Evolutionary conservation across 352 stramenopile genomes (phyloP), one percentile per base, ranked within the genome.

Genomic region (Phytophthora fragariaefolia): DNA sequence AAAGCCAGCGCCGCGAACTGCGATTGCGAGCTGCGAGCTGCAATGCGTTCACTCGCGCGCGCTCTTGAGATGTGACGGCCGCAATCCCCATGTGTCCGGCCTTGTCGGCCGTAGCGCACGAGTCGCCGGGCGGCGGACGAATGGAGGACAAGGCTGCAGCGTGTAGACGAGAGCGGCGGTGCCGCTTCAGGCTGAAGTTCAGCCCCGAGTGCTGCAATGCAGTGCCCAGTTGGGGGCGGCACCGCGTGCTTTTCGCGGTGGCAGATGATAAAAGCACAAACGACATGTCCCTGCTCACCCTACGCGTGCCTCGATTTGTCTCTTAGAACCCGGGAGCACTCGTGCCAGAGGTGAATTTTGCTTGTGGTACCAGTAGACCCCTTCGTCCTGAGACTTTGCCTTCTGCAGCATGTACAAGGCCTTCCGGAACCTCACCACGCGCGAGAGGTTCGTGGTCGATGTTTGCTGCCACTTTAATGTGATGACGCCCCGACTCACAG

Each of bases 361-460:
- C 47, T 50, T 34, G n/a, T 65, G 58, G 45, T 42, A 63, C 36
- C 45, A 57, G 22, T 27, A 38, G 24, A 30, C 15, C n/a, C n/a
- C n/a, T n/a, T 50, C 12, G 38, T 46, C 6, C 1, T 17, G 12
- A 46, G 30, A 46, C 38, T 5, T 36, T 15, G 23, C 36, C 23
- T 10, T 5, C 13, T 6, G 17, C 1, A 40, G 36, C 20, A 76
- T 81, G 74, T 78, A 81, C 62, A 58, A 79, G 70, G 70, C 76
- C 38, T 85, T 89, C 68, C 67, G 64, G 60, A 80, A 85, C 65
- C 57, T 85, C 36, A 76, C 73, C 28, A 85, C 69, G 24, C 66
- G 63, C n/a, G 73, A 89, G 48, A 84, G 76, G 72, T 87, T 8
- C 15, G 4, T 38, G 30, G n/a, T 36, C n/a, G n/a, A n/a, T 36